Base-by-base conservation (phyloP, 305 asterid species). In the Plantago lanceolata region DNA sequence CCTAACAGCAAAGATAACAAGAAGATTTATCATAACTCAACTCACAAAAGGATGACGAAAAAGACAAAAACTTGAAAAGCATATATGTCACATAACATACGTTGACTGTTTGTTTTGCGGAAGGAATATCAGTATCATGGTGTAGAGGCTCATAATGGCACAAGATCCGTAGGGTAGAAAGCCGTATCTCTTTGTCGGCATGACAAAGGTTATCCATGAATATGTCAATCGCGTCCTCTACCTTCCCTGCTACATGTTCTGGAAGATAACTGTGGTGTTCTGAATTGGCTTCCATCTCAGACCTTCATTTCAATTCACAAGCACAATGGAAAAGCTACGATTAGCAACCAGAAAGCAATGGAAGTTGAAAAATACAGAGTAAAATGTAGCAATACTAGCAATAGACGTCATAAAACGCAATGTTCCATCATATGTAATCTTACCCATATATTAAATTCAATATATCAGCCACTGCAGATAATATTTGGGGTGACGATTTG, bases 381-480 rank as follows among this genome's bases (percentile, higher is more conserved):
- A n/a, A 4, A 62, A 8, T 45, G 53, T 8, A 54, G 37, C 6
- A 15, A 11, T 2, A 40, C 0, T 40, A 40, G 4, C 47, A 2
- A 40, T 1, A 40, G 47, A 40, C 12, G 47, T 40, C 14, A 13
- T 12, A 2, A 11, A 40, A 40, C 15, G 12, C 47, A 13, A 40
- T 40, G 16, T 12, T 40, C 47, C 16, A 40, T 12, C 47, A 40
- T 40, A 40, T 1, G 56, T 55, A 20, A 59, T 65, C 89, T 73
- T 80, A 94, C 99, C 68, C 84, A 64, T 59, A 77, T 54, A 73
- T 61, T 28, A 84, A 88, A 74, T 88, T 96, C 84, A 94, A 70
- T 60, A 80, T 69, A 68, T 84, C 90, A 65, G 96, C 97, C 8
- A 88, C 94, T 19, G 95, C 81, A 75, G 91, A 81, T 75, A 94